These are phyloP conservation scores for Venturia effusa DNA, from an alignment of 2,329 filamentous ascomycete species.

Conservation along the genomic window DNA sequence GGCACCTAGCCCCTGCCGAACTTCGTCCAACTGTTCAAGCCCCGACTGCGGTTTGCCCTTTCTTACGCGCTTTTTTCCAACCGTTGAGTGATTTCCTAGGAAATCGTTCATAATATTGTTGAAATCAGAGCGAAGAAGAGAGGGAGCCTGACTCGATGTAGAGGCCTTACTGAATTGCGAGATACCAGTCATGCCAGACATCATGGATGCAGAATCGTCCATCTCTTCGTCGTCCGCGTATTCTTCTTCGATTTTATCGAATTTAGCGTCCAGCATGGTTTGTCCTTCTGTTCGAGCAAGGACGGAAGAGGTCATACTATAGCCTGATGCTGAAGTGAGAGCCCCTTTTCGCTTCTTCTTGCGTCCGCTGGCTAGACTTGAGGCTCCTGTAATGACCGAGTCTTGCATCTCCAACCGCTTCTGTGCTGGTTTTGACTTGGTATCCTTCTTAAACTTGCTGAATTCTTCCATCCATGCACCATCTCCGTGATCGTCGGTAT, in stretches of 20 bases:
- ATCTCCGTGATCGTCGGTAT: constrained; percentile 37
- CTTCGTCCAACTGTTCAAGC: constrained; percentile 84
- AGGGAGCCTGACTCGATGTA: constrained; percentile 27
- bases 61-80: constrained; percentile 54
- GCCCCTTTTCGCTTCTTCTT: constrained; percentile 94
- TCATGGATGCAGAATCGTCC: constrained; percentile 36
- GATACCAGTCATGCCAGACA: constrained; percentile 30
- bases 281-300: constrained; percentile 81
- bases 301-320: constrained; percentile 86
- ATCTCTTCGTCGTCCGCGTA: constrained; percentile 50
- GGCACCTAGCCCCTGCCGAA: constrained; percentile 68
- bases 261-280: constrained; percentile 74
- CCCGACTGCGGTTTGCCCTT: constrained; percentile 58
- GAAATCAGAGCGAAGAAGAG: constrained; percentile 64
- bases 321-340: constrained; percentile 73
- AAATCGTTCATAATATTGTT: constrained; percentile 91
- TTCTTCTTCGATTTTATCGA: constrained; percentile 78
- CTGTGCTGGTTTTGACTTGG: constrained; percentile 16
- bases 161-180: constrained; percentile 26
- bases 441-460: constrained; percentile 83
- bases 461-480: constrained; percentile 89
- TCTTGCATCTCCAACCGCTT: constrained; percentile 53
- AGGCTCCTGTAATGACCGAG: constrained; percentile 60
- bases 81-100: constrained; percentile 60
- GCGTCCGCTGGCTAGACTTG: constrained; percentile 62